These are phyloP conservation scores for Ascoidea rubescens DNA, from an alignment of 805 yeast genomes.

Conservation along the genomic window DNA sequence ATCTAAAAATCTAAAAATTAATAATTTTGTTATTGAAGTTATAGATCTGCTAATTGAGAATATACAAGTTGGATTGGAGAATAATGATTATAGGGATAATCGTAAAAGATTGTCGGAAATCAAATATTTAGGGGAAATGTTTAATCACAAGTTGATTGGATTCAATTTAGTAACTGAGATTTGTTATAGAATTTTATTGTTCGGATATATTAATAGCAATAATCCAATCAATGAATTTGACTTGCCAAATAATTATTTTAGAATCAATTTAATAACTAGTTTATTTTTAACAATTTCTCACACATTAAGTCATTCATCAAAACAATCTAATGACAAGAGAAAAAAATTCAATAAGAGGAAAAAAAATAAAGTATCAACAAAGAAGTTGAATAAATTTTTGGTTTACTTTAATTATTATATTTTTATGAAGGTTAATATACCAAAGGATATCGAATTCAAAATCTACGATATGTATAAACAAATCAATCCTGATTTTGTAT, in stretches of 20 bases:
- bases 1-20: slow-evolving; percentile 12
- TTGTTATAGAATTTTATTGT: not conserved
- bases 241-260: slow-evolving; percentile 52
- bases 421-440: slow-evolving; percentile 50
- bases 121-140: slow-evolving; percentile 44
- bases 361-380: slow-evolving; percentile 6
- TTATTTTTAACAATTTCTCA: slow-evolving; percentile 22
- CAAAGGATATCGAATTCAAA: slow-evolving; percentile 45
- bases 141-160: slow-evolving; percentile 29
- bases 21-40: slow-evolving; percentile 27
- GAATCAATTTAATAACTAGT: slow-evolving; percentile 41
- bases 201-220: slow-evolving; percentile 29
- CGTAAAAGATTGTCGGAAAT: slow-evolving; percentile 49
- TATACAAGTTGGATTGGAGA: slow-evolving; percentile 52
- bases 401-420: slow-evolving; percentile 61
- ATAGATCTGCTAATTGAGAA: slow-evolving; percentile 55
- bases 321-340: slow-evolving; percentile 14
- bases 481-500: slow-evolving; percentile 19
- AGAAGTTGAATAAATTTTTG: slow-evolving; percentile 27
- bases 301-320: not conserved
- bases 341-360: slow-evolving; percentile 11
- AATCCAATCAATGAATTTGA: slow-evolving; percentile 33
- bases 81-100: slow-evolving; percentile 42
- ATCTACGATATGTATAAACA: slow-evolving; percentile 28
- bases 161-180: not conserved